phyloP scores from a whole-genome alignment of 345 rosid genomes.

The Citrus medica region DNA sequence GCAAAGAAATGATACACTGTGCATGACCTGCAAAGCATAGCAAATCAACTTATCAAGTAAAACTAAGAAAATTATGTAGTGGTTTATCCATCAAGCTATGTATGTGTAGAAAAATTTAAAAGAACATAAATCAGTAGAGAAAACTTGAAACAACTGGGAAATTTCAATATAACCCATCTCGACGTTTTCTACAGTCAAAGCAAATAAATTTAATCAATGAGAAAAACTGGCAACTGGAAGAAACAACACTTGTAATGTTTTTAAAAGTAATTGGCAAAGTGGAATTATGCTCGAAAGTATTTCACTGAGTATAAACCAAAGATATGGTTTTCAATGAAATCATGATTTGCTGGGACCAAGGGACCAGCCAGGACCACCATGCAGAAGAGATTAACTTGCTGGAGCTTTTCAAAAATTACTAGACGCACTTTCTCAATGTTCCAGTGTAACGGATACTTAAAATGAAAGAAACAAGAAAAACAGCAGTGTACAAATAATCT shows the following conservation, averaged over 20 bases:
- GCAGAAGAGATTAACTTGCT: not conserved
- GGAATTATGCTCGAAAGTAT: not conserved
- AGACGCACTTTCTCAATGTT: not conserved
- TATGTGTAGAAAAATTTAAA: not conserved
- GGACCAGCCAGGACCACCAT: not conserved
- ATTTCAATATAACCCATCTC: not conserved
- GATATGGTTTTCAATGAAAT: not conserved
- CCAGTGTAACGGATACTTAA: not conserved
- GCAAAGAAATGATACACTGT: conserved; percentile 61
- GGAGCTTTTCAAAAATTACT: not conserved
- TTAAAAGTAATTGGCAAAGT: not conserved
- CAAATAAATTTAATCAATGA: not conserved
- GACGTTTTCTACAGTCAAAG: not conserved
- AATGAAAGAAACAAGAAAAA: not conserved
- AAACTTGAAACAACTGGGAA: not conserved
- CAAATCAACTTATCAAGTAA: not conserved
- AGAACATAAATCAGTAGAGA: not conserved
- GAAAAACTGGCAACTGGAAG: not conserved
- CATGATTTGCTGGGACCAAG: not conserved
- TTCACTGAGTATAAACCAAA: not conserved
- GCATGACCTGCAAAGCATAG: conserved; percentile 51
- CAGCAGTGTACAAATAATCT: not conserved
- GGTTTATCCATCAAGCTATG: not conserved
- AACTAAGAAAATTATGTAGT: not conserved
- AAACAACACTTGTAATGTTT: not conserved